phyloP scores from a whole-genome alignment of 163 green algal species.

The Trebouxia gelatinosa region DNA sequence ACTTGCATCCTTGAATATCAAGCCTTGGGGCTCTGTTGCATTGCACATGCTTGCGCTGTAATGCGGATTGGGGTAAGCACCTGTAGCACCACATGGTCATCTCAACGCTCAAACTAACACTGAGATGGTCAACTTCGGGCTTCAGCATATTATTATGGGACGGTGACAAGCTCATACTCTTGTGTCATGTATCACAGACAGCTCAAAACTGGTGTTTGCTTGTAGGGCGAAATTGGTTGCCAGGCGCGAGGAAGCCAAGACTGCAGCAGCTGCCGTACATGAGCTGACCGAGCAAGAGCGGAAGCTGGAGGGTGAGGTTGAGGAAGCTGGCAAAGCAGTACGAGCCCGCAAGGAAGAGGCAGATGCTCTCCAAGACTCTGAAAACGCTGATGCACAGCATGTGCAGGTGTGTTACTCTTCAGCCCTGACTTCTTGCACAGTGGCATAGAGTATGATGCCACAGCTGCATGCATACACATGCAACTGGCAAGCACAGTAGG shows the following conservation, averaged over 20 bases:
- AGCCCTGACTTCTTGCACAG: not conserved
- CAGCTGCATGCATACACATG: not conserved
- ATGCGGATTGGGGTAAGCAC: too few species aligned
- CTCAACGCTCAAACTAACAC: too few species aligned
- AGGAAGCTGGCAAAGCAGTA: slow-evolving; percentile 8
- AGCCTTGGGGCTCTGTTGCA: too few species aligned
- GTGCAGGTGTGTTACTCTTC: slow-evolving; percentile 34
- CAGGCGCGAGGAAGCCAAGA: slow-evolving; percentile 11
- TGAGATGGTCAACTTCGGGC: too few species aligned
- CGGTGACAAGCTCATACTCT: too few species aligned
- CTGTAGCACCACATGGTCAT: too few species aligned
- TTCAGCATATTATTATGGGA: too few species aligned
- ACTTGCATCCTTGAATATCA: too few species aligned
- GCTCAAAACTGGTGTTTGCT: too few species aligned
- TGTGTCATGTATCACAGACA: too few species aligned
- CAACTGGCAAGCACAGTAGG: not conserved
- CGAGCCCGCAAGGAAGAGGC: slow-evolving; percentile 18
- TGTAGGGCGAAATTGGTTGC: slow-evolving; percentile 15
- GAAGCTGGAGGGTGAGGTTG: slow-evolving; percentile 40
- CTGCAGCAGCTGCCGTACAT: slow-evolving; percentile 34
- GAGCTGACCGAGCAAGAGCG: slow-evolving; percentile 19
- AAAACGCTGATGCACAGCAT: slow-evolving; percentile 40
- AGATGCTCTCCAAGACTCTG: slow-evolving; percentile 35
- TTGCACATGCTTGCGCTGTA: too few species aligned
- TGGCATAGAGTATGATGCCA: not conserved